Evolutionary conservation across 1,139 yeast genomes (phyloP).

Genomic region (Sugiyamaella japonica): DNA sequence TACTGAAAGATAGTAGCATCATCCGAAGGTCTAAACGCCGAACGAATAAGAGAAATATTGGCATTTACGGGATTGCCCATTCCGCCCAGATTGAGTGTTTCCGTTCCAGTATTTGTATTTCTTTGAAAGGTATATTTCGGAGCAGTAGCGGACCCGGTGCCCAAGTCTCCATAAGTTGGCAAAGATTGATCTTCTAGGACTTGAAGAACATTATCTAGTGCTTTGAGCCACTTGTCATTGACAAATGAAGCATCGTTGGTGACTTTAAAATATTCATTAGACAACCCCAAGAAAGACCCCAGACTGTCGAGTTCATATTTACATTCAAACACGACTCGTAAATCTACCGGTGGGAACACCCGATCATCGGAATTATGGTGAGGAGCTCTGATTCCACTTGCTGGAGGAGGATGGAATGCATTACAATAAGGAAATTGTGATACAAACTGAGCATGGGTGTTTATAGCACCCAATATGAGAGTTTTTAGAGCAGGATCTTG

Average conservation of each 20-base stretch:
- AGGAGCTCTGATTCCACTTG: conserved; percentile 30
- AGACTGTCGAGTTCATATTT: conserved; percentile 86
- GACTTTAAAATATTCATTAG: conserved; percentile 65
- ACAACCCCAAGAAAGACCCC: conserved; percentile 74
- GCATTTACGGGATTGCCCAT: conserved; percentile 79
- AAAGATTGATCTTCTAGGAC: conserved; percentile 61
- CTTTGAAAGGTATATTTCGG: conserved; percentile 65
- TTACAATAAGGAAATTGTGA: conserved; percentile 75
- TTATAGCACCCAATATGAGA: conserved; percentile 73
- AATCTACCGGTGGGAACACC: conserved; percentile 69
- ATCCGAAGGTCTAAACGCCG: conserved; percentile 91
- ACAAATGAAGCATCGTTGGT: conserved; percentile 55
- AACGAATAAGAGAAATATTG: conserved; percentile 69
- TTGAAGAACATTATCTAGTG: conserved; percentile 53
- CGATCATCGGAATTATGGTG: conserved; percentile 63
- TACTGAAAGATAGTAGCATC: conserved; percentile 82
- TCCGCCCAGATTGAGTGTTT: conserved; percentile 75
- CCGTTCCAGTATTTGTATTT: conserved; percentile 72
- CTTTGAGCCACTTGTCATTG: conserved; percentile 57
- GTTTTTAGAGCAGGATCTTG: conserved; percentile 52
- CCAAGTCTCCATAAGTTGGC: conserved; percentile 62
- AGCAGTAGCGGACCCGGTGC: conserved; percentile 42
- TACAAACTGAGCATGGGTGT: conserved; percentile 70
- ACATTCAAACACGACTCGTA: conserved; percentile 78
- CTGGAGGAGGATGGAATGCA: conserved; percentile 80